phyloP scores from a whole-genome alignment of 352 stramenopile species.

The Phytophthora podocarpi region DNA sequence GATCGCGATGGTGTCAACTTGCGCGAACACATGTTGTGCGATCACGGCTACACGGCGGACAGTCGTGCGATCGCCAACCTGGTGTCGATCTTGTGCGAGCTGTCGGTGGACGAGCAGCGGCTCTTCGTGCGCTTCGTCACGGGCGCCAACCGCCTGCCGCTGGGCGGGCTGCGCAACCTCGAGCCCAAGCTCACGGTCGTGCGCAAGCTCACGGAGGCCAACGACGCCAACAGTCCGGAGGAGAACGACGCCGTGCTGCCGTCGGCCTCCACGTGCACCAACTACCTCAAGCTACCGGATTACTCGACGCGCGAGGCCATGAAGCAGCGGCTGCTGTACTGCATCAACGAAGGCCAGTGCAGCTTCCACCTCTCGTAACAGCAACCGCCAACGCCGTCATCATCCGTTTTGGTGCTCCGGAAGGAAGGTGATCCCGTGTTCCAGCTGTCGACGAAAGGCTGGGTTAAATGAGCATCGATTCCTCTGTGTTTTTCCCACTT shows the following conservation, averaged over 20 bases:
- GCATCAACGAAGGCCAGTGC: conserved; percentile 85
- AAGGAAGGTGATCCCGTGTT: conserved; percentile 9
- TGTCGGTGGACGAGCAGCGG: conserved; percentile 71
- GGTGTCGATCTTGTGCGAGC: conserved; percentile 74
- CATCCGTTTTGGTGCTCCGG: too few relatives aligned
- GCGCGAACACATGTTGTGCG: conserved; percentile 80
- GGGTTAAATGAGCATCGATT: conserved; percentile 20
- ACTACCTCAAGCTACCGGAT: conserved; percentile 92
- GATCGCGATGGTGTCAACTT: conserved; percentile 71
- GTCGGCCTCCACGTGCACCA: conserved; percentile 90
- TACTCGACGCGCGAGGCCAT: conserved; percentile 85
- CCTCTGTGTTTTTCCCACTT: too few relatives aligned
- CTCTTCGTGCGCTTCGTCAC: conserved; percentile 92
- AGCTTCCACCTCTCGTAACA: conserved; percentile 83
- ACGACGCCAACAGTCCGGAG: conserved; percentile 14
- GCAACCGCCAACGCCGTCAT: background rate
- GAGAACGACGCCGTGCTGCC: conserved; percentile 66
- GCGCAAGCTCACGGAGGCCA: conserved; percentile 61
- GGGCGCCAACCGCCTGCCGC: conserved; percentile 81
- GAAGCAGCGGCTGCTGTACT: conserved; percentile 74
- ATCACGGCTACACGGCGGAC: conserved; percentile 79
- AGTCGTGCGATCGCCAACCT: conserved; percentile 76
- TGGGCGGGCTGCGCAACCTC: conserved; percentile 82
- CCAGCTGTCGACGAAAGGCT: conserved; percentile 27
- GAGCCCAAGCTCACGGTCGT: conserved; percentile 90